A percentile compares a stretch with the other conserved stretches of the same genome.
Conservation (phyloP, 2,329 filamentous ascomycete species). For the Exophiala aquamarina region DNA sequence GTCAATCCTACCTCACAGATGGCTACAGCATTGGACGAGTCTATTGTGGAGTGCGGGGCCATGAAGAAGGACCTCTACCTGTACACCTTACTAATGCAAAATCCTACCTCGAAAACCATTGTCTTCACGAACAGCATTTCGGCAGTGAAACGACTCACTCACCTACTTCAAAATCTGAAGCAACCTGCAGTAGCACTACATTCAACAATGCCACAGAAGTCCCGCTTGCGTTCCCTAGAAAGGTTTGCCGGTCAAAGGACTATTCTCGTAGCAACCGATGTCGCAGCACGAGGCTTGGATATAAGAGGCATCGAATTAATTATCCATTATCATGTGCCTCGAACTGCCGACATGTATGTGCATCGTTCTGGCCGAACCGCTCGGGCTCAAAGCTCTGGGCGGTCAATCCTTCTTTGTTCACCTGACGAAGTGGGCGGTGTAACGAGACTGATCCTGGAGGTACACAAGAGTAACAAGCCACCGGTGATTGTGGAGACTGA, state of each 20-base stretch:
- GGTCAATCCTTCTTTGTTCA: slow-evolving; percentile 83
- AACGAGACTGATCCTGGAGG: slow-evolving; percentile 78
- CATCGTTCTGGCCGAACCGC: slow-evolving; percentile 94
- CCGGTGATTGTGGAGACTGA: slow-evolving; percentile 73
- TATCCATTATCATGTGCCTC: slow-evolving; percentile 92
- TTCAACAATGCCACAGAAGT: slow-evolving; percentile 94
- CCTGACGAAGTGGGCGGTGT: slow-evolving; percentile 89
- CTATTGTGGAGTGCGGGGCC: slow-evolving; percentile 84
- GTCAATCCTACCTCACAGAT: slow-evolving; percentile 87
- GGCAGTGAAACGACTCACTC: slow-evolving; percentile 80
- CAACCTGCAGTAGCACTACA: slow-evolving; percentile 74
- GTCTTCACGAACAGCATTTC: slow-evolving; percentile 97
- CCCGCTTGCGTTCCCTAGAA: slow-evolving; percentile 87
- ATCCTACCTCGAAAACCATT: slow-evolving; percentile 72
- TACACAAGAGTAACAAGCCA: slow-evolving; percentile 60
- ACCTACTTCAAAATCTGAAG: slow-evolving; percentile 79
- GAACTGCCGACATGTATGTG: slow-evolving; percentile 88
- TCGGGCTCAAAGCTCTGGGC: slow-evolving; percentile 72
- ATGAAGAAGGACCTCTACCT: slow-evolving; percentile 98
- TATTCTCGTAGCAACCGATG: slow-evolving; percentile 88
- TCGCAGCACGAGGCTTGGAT: slow-evolving; percentile 89
- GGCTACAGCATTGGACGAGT: slow-evolving; percentile 82
- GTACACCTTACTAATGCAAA: slow-evolving; percentile 78
- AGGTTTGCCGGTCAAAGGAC: slow-evolving; percentile 68
- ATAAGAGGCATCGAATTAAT: slow-evolving; percentile 87